Conservation (phyloP, 1,284 basidiomycete genomes). For the Porodaedalea pini region DNA sequence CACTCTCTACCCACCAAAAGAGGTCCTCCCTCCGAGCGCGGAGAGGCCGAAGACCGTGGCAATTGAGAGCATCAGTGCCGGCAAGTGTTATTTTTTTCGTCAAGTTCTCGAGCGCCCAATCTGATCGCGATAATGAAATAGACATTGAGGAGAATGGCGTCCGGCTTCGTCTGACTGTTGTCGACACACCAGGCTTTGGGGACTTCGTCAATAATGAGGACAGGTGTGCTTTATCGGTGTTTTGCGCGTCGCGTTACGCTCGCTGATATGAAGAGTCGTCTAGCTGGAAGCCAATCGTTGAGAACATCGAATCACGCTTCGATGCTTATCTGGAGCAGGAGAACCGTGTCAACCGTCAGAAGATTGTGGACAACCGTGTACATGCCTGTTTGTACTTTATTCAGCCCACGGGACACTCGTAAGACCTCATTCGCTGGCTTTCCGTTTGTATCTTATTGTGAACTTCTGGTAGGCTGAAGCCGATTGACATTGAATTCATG, state of each 20-base stretch:
- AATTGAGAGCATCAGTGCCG: slow-evolving; percentile 95
- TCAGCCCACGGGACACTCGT: slow-evolving; percentile 96
- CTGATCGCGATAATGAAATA: slow-evolving; percentile 36
- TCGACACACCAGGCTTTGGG: slow-evolving; percentile 95
- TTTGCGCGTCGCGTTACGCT: slow-evolving; percentile 12
- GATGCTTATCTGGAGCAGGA: slow-evolving; percentile 97
- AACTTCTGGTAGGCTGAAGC: slow-evolving; percentile 67
- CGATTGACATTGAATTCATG: slow-evolving; percentile 98
- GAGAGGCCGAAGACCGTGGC: slow-evolving; percentile 90
- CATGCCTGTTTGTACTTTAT: slow-evolving; percentile 98
- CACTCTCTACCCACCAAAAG: slow-evolving; percentile 85
- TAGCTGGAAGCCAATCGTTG: slow-evolving; percentile 96
- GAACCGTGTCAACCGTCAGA: slow-evolving; percentile 90
- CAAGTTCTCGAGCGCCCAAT: slow-evolving; percentile 26
- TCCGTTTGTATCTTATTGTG: neutral
- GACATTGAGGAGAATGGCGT: slow-evolving; percentile 98
- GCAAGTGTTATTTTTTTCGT: slow-evolving; percentile 43
- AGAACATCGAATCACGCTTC: slow-evolving; percentile 95
- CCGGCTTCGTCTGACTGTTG: slow-evolving; percentile 91
- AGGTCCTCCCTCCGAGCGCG: slow-evolving; percentile 75
- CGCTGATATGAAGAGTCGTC: slow-evolving; percentile 19
- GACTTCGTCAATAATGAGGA: slow-evolving; percentile 99
- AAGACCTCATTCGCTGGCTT: slow-evolving; percentile 34
- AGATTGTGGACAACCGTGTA: slow-evolving; percentile 84
- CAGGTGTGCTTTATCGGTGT: slow-evolving; percentile 51